These are phyloP conservation scores for Leccinellum albellum DNA, from an alignment of 768 basidiomycete genomes.

Conservation along the genomic window DNA sequence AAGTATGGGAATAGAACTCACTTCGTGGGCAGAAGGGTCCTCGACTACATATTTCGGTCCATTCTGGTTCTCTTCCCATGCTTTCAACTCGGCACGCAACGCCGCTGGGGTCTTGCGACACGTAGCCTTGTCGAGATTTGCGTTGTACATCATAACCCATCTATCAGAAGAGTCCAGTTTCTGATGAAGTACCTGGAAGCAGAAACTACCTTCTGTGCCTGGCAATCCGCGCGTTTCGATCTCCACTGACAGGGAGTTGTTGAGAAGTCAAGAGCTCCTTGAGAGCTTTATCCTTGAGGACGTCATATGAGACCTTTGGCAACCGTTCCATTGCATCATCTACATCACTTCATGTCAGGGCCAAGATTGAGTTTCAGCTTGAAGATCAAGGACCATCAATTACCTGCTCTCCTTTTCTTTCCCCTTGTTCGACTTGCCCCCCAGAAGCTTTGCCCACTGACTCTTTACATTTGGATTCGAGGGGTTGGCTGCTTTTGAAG, in stretches of 20 bases:
- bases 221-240: conserved; percentile 46
- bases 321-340: conserved; percentile 43
- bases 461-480: conserved; percentile 24
- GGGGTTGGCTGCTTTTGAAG: conserved; percentile 18
- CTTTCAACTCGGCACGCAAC: conserved; percentile 50
- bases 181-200: no score
- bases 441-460: conserved; percentile 45
- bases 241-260: conserved; percentile 49
- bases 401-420: conserved; percentile 38
- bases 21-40: conserved; percentile 39
- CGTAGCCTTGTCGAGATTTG: conserved; percentile 59
- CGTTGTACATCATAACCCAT: conserved; percentile 68
- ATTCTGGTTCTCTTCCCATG: conserved; percentile 54
- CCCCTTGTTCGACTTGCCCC: conserved; percentile 33
- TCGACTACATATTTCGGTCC: conserved; percentile 33
- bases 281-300: conserved; percentile 58
- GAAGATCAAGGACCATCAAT: background rate
- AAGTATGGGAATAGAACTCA: conserved; percentile 16
- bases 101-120: conserved; percentile 45
- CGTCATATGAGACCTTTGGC: conserved; percentile 63
- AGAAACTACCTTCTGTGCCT: conserved; percentile 57
- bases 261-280: conserved; percentile 53
- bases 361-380: conserved; percentile 10
- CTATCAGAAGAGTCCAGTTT: conserved; percentile 31
- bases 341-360: conserved; percentile 17